Evolutionary conservation across 2,329 filamentous ascomycete species (phyloP).

Genomic region (Neonectria neomacrospora): DNA sequence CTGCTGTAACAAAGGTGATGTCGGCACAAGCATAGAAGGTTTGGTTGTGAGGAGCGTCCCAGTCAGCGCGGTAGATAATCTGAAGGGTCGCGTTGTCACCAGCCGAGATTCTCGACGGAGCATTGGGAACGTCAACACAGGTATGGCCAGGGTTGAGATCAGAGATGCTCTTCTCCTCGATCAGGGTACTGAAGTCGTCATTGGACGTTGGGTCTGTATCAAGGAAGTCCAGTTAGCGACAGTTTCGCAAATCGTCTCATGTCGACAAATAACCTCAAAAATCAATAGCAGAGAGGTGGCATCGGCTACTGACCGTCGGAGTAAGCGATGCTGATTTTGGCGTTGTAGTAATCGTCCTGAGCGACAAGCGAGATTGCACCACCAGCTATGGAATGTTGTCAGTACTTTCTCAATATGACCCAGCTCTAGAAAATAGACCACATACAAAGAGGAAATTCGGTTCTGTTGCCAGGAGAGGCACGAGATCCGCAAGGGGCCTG

Average conservation of each 20-base stretch:
- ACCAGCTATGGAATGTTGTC: constrained; percentile 52
- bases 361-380: constrained; percentile 66
- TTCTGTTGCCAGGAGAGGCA: constrained; percentile 60
- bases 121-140: constrained; percentile 54
- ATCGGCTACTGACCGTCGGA: constrained; percentile 52
- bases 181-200: constrained; percentile 54
- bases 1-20: constrained; percentile 54
- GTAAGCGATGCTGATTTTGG: constrained; percentile 66
- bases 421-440: neutral
- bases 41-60: constrained; percentile 55
- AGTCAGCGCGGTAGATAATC: constrained; percentile 59
- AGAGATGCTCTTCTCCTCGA: constrained; percentile 49
- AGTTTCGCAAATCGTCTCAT: neutral
- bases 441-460: constrained; percentile 66
- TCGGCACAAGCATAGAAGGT: constrained; percentile 63
- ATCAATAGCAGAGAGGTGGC: too few relatives aligned
- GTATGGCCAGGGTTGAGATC: constrained; percentile 58
- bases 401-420: neutral
- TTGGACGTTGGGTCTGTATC: constrained; percentile 52
- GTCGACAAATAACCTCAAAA: constrained; percentile 15
- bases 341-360: constrained; percentile 66
- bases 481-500: constrained; percentile 67
- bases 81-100: constrained; percentile 62
- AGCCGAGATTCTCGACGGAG: constrained; percentile 48
- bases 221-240: neutral